Percentiles rank a stretch among this genome's conserved stretches.
These are phyloP conservation scores for Psilocybe cyanescens DNA, from an alignment of 768 basidiomycete species.

Conservation along the genomic window DNA sequence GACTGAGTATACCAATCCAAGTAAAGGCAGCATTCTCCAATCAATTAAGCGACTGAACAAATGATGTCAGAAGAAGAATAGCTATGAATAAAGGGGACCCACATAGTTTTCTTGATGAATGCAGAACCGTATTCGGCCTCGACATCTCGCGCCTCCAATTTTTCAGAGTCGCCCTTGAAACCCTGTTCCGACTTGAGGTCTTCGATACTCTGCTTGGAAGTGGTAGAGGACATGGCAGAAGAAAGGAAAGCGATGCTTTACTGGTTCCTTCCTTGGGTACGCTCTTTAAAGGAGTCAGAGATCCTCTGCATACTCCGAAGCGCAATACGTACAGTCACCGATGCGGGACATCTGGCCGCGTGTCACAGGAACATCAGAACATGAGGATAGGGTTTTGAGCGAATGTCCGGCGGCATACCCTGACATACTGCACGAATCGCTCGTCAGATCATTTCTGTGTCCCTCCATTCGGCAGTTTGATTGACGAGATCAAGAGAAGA, in stretches of 20 bases:
- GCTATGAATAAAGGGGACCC: not conserved
- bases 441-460: no score
- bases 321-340: not conserved
- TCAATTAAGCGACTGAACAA: slow-evolving; percentile 33
- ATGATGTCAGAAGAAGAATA: not conserved
- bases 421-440: no score
- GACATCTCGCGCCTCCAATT: slow-evolving; percentile 11
- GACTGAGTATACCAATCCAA: slow-evolving; percentile 36
- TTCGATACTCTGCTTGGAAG: slow-evolving; percentile 11
- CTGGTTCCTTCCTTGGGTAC: not conserved
- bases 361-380: not conserved
- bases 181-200: slow-evolving; percentile 16
- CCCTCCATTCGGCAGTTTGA: not conserved
- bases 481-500: not conserved
- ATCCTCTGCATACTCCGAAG: not conserved
- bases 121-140: slow-evolving; percentile 21
- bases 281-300: not conserved
- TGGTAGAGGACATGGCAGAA: slow-evolving; percentile 1
- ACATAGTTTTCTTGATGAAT: slow-evolving; percentile 23
- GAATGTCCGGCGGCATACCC: not conserved
- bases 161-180: slow-evolving; percentile 11
- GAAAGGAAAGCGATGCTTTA: not conserved
- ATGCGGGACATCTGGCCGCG: not conserved
- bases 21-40: slow-evolving; percentile 37
- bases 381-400: not conserved